Conservation (phyloP, 257 asterid genomes). For the Osmanthus fragrans region DNA sequence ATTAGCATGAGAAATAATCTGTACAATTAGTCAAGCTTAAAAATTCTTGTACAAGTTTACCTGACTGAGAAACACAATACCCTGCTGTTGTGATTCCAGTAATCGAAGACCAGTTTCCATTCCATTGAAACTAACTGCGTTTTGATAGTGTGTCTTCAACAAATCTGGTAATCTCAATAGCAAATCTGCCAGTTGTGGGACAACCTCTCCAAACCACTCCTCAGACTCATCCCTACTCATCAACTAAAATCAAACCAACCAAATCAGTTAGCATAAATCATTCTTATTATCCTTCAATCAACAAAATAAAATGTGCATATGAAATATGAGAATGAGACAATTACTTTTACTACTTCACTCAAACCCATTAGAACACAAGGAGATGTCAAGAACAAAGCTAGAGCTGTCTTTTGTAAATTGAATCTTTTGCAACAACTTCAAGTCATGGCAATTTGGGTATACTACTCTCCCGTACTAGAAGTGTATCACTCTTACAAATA, state of each 20-base stretch:
- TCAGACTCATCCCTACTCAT: conserved; percentile 54
- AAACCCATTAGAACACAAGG: not conserved
- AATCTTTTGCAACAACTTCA: not conserved
- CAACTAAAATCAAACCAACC: conserved; percentile 44
- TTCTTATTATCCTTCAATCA: not conserved
- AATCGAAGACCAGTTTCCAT: conserved; percentile 59
- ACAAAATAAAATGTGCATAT: not conserved
- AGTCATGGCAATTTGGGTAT: not conserved
- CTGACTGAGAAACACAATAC: conserved; percentile 76
- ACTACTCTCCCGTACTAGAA: not conserved
- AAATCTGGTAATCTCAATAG: conserved; percentile 64
- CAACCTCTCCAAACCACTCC: conserved; percentile 65
- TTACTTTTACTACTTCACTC: not conserved
- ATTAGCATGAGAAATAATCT: not conserved
- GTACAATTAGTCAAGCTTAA: not conserved
- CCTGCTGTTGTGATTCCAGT: conserved; percentile 69
- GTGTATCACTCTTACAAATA: not conserved
- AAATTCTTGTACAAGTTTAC: conserved; percentile 31
- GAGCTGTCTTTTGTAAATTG: not conserved
- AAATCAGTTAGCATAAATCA: not conserved
- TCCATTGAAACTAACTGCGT: conserved; percentile 36
- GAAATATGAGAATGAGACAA: not conserved
- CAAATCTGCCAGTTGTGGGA: conserved; percentile 69
- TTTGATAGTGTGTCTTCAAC: conserved; percentile 71
- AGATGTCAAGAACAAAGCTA: not conserved